Base-by-base conservation (phyloP, 805 yeast species). In the Myxozyma sirexii region DNA sequence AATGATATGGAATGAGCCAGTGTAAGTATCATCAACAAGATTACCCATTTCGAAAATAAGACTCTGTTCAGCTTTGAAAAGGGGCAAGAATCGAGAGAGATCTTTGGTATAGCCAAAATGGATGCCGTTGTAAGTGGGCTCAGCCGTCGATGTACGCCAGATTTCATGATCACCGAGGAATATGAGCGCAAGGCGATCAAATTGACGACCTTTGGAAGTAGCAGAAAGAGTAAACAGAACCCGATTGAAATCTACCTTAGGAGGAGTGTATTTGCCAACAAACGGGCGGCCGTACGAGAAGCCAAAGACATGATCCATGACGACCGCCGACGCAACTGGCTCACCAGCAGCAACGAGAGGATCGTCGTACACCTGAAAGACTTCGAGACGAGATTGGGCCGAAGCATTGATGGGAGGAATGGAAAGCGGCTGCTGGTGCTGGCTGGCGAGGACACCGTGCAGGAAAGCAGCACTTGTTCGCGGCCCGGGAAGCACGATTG, bases 81-180 rank as follows among this genome's bases (percentile, higher is more conserved):
- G 70, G 0, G 75, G 64, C 6, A 78, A 67, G 69, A 82, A 88
- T 15, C 75, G 70, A 1, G 91, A 79, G 0, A 88, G 80, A 70
- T 90, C 96, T 69, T 87, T 89, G 31, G 79, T 75, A 56, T 80
- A 74, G 26, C 87, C 82, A 64, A 77, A 81, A 8, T 81, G 80
- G 1, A 74, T 66, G 13, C 68, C 70, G 74, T 79, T 67, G 67
- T 85, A 73, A 57, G 81, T 80, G 0, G 96, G 96, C 72, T 90
- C 96, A 15, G 88, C 84, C 1, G 96, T 90, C 1, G 93, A 86
- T 0, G 90, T 84, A 72, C 96, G 81, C 96, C 96, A 90, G 41
- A 90, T 75, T 63, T 88, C 88, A 15, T 80, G 76, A 33, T 85
- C 88, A 17, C 71, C 75, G 8, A 75, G 26, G 50, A 70, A 75